phyloP scores from a whole-genome alignment of 1,284 basidiomycete species.

The Ceratobasidium papillatum region DNA sequence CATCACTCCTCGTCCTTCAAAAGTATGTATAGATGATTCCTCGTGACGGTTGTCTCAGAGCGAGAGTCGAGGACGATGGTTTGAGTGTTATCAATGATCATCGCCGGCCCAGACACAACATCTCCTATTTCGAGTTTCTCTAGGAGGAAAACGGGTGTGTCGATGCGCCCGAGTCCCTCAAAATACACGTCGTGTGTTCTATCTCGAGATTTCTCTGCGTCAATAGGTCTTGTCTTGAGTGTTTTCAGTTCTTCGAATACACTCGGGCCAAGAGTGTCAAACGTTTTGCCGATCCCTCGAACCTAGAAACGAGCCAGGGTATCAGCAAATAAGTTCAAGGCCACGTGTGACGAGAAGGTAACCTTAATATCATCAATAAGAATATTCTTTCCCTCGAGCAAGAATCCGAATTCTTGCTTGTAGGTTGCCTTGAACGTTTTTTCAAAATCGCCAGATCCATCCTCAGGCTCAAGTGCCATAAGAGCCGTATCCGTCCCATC shows the following conservation, averaged over 20 bases:
- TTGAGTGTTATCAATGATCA: slow-evolving; percentile 93
- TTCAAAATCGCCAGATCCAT: slow-evolving; percentile 76
- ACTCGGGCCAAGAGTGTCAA: slow-evolving; percentile 80
- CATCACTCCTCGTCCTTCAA: slow-evolving; percentile 42
- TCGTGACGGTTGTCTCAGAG: slow-evolving; percentile 70
- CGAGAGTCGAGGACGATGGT: slow-evolving; percentile 84
- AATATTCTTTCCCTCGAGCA: slow-evolving; percentile 79
- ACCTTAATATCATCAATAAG: slow-evolving; percentile 94
- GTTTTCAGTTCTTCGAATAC: slow-evolving; percentile 76
- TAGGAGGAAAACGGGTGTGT: slow-evolving; percentile 82
- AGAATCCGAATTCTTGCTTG: slow-evolving; percentile 90
- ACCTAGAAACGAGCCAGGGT: slow-evolving; percentile 51
- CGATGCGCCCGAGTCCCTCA: slow-evolving; percentile 73
- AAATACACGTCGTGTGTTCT: slow-evolving; percentile 76
- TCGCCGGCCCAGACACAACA: slow-evolving; percentile 78
- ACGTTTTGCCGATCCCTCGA: slow-evolving; percentile 90
- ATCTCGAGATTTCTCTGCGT: slow-evolving; percentile 46
- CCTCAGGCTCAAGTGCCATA: slow-evolving; percentile 76
- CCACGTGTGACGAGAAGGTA: slow-evolving; percentile 42
- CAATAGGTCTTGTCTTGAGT: slow-evolving; percentile 58
- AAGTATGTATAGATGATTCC: slow-evolving; percentile 77
- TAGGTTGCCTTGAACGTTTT: slow-evolving; percentile 80
- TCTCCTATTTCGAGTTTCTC: slow-evolving; percentile 74
- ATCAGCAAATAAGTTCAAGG: neutral
- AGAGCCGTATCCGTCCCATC: slow-evolving; percentile 91